Evolutionary conservation across 805 yeast genomes (phyloP).

Genomic region (Yarrowia porcina): DNA sequence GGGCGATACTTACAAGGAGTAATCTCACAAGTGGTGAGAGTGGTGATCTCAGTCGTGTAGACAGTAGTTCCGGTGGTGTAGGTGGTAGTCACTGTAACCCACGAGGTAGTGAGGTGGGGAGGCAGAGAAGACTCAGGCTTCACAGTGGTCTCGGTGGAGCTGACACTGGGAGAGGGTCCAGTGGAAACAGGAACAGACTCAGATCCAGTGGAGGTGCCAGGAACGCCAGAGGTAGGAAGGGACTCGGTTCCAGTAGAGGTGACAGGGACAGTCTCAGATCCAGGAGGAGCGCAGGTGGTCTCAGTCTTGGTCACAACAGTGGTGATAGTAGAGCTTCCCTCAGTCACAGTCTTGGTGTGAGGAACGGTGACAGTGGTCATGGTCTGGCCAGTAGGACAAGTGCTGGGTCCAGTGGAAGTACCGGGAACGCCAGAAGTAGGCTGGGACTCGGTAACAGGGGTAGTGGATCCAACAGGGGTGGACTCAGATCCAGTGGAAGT

Average conservation of each 20-base stretch:
- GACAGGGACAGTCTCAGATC: neutral
- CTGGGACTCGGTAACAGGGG: neutral
- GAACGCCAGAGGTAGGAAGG: too few species aligned
- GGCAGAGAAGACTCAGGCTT: neutral
- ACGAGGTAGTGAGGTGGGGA: neutral
- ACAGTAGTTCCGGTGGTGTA: neutral
- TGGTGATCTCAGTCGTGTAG: neutral
- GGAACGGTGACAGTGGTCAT: neutral
- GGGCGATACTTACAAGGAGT: neutral
- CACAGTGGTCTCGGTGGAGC: neutral
- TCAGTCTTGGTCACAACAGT: slow-evolving; percentile 1
- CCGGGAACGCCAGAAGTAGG: neutral
- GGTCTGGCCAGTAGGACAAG: neutral
- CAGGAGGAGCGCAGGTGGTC: neutral
- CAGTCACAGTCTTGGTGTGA: neutral
- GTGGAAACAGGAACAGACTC: neutral
- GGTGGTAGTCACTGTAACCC: neutral
- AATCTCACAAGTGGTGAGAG: slow-evolving; percentile 5
- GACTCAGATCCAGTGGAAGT: too few species aligned
- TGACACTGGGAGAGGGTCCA: neutral
- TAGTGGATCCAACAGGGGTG: neutral
- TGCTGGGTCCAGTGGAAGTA: neutral
- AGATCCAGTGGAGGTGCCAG: neutral
- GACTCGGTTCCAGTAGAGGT: too few species aligned
- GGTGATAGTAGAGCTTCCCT: neutral